Evolutionary conservation across 2,329 filamentous ascomycete genomes (phyloP).

Genomic region (Neurospora crassa): DNA sequence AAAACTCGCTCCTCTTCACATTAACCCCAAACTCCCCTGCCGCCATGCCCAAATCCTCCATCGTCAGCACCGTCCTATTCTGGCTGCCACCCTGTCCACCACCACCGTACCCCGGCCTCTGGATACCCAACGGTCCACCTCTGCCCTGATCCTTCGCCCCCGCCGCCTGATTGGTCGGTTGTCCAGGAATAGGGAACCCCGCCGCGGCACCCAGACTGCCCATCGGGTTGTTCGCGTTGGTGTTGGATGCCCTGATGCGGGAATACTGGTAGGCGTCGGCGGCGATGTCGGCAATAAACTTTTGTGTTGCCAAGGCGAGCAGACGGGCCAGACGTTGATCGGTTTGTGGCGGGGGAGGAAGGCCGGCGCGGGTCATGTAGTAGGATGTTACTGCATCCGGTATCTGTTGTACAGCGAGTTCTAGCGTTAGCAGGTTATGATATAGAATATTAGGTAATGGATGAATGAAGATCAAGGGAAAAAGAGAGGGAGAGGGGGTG

Average conservation of each 20-base stretch:
- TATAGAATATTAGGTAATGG: background rate
- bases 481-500: background rate
- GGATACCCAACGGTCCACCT: constrained; percentile 56
- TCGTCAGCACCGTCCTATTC: constrained; percentile 88
- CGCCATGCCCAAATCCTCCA: constrained; percentile 98
- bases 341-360: constrained; percentile 84
- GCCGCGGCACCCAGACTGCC: constrained; percentile 70
- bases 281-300: constrained; percentile 95
- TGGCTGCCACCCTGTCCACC: constrained; percentile 82
- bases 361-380: constrained; percentile 92
- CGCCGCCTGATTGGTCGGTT: constrained; percentile 40
- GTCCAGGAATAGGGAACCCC: constrained; percentile 56
- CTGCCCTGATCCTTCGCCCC: constrained; percentile 46
- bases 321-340: constrained; percentile 85
- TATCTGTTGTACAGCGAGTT: constrained; percentile 48
- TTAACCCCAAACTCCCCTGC: constrained; percentile 97
- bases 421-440: background rate
- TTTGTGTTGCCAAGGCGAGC: constrained; percentile 94
- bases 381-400: constrained; percentile 96
- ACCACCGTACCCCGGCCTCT: constrained; percentile 73
- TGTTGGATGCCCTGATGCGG: constrained; percentile 87
- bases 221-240: constrained; percentile 83
- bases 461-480: no score
- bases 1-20: constrained; percentile 95
- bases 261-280: constrained; percentile 97